Percentiles rank a stretch among this genome's conserved stretches.
phyloP scores from a whole-genome alignment of 192 early-diverging fungal genomes.

The Coemansia sp. region DNA sequence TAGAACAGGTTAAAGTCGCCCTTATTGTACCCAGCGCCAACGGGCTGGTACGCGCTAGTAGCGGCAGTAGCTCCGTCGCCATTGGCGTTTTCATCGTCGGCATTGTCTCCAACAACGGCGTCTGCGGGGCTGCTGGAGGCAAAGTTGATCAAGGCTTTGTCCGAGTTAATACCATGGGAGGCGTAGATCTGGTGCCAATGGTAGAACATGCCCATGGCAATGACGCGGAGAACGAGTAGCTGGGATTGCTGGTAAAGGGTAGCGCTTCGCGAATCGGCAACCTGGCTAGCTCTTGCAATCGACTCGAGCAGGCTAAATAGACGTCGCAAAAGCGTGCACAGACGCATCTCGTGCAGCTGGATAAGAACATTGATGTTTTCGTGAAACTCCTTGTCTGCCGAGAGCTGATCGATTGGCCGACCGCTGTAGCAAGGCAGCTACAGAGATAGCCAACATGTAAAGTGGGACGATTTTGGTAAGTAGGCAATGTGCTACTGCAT shows the following conservation, averaged over 20 bases:
- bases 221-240: conserved; percentile 78
- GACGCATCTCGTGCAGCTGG: conserved; percentile 75
- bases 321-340: conserved; percentile 68
- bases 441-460: conserved; percentile 4
- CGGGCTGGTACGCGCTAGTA: conserved; percentile 18
- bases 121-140: not conserved
- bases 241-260: conserved; percentile 81
- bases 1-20: conserved; percentile 46
- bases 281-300: conserved; percentile 64
- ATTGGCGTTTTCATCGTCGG: conserved; percentile 16
- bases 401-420: conserved; percentile 63
- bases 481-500: not conserved
- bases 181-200: conserved; percentile 79
- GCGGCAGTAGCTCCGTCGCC: conserved; percentile 17
- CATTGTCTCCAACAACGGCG: conserved; percentile 25
- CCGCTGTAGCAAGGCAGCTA: conserved; percentile 80
- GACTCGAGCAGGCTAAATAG: conserved; percentile 74
- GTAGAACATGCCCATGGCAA: conserved; percentile 84
- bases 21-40: conserved; percentile 38
- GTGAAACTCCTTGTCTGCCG: conserved; percentile 76
- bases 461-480: not conserved
- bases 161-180: conserved; percentile 33
- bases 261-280: conserved; percentile 28
- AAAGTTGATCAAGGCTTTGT: conserved; percentile 34
- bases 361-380: conserved; percentile 77